phyloP scores from a whole-genome alignment of 1,139 yeast species.

The Lodderomyces parapsilosis region DNA sequence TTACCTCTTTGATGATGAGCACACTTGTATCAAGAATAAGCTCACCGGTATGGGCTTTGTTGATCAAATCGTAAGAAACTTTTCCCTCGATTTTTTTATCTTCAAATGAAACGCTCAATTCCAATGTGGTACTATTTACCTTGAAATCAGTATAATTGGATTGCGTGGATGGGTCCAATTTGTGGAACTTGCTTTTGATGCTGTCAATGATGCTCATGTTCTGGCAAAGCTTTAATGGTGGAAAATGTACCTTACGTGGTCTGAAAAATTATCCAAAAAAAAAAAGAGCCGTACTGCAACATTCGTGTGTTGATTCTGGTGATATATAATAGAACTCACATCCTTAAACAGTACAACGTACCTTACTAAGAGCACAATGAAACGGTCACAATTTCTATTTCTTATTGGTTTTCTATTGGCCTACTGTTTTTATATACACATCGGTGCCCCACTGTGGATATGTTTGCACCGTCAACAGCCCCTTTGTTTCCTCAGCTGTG shows the following conservation, averaged over 20 bases:
- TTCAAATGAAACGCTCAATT: constrained; percentile 30
- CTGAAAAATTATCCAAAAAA: not conserved
- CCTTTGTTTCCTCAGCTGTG: constrained; percentile 34
- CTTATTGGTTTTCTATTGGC: not conserved
- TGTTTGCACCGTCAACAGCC: constrained; percentile 74
- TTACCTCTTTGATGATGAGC: constrained; percentile 22
- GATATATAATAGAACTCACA: no score
- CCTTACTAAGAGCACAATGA: no score
- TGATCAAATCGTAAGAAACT: constrained; percentile 24
- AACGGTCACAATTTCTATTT: not conserved
- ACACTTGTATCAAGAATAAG: constrained; percentile 34
- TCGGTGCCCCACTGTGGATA: constrained; percentile 81
- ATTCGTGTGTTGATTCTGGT: no score
- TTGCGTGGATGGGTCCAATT: constrained; percentile 65
- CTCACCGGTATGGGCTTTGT: constrained; percentile 10
- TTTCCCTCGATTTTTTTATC: constrained; percentile 26
- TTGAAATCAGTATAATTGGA: constrained; percentile 65
- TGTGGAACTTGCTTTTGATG: constrained; percentile 13
- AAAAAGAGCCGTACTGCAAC: not conserved
- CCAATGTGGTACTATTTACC: constrained; percentile 34
- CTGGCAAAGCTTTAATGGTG: not conserved
- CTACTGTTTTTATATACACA: constrained; percentile 34
- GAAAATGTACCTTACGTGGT: no score
- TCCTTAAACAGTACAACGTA: no score
- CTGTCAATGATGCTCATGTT: constrained; percentile 7